Evolutionary conservation across 139 green algal genomes (phyloP), one percentile per base, ranked within the genome.

Genomic region (Chlorella sp.): DNA sequence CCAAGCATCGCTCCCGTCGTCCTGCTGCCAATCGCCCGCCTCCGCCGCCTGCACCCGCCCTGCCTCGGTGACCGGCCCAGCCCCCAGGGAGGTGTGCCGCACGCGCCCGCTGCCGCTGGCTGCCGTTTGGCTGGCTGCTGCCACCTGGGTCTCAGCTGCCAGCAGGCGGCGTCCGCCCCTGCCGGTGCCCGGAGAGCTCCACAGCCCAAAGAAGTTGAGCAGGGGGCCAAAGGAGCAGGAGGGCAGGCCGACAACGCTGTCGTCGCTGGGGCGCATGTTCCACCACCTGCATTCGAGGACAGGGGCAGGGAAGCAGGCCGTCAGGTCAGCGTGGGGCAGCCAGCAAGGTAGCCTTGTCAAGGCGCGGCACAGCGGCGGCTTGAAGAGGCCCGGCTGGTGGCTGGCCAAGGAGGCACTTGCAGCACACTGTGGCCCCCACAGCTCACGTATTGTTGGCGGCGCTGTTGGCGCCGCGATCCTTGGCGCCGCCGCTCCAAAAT

Each of bases 181-280:
- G 40, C 51, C 51, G 16, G 11, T 43, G n/a, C 68, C 68, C 26
- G 76, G 77, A 0, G 24, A 14, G 30, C 7, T 13, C 77, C 77
- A 83, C 40, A 24, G 40, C 3, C 77, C 77, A 6, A 83, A 83
- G 41, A 74, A 83, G 77, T 83, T 83, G 77, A 83, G 77, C 60
- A 83, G 40, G 30, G 77, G 77, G 0, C 77, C 77, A 60, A 83
- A 83, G 30, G 22, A 32, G 77, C 77, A 83, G 40, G 38, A 30
- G n/a, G 77, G 77, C 28, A 83, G 56, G 40, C 17, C 30, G 1
- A 16, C 36, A 11, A 41, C 7, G 8, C 28, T 26, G 0, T n/a
- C 20, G 13, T 24, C 30, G 60, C 24, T 60, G 13, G 60, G 40
- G 34, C 28, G 28, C 40, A 83, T 43, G 38, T 58, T 58, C 77